These are phyloP conservation scores for Lachnellula suecica DNA, from an alignment of 2,329 filamentous ascomycete genomes.

Conservation along the genomic window DNA sequence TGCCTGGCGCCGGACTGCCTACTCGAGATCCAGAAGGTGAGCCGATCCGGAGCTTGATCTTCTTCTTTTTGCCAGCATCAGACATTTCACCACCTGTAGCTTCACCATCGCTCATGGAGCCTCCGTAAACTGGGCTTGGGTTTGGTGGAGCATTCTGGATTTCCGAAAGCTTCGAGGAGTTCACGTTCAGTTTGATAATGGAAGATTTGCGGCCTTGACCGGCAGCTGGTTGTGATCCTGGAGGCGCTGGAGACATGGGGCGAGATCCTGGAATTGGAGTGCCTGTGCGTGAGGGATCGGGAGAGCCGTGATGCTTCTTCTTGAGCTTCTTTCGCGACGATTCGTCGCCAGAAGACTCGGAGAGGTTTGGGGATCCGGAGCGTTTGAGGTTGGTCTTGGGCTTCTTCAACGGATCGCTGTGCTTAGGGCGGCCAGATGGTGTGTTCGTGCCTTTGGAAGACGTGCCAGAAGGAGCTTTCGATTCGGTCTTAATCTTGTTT, in stretches of 20 bases:
- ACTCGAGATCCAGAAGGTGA: constrained; percentile 58
- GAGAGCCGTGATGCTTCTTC: constrained; percentile 59
- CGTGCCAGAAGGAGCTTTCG: constrained; percentile 44
- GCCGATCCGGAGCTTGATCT: constrained; percentile 50
- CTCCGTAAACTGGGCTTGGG: constrained; percentile 40
- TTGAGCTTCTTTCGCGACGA: constrained; percentile 78
- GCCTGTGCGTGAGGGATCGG: constrained; percentile 51
- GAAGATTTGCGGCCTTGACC: constrained; percentile 30
- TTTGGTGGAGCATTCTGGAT: constrained; percentile 27
- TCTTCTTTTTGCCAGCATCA: constrained; percentile 59
- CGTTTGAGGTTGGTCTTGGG: constrained; percentile 68
- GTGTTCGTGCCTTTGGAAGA: constrained; percentile 72
- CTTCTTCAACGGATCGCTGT: constrained; percentile 50
- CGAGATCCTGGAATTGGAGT: constrained; percentile 50
- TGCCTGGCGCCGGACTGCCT: constrained; percentile 51
- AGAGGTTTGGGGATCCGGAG: constrained; percentile 80
- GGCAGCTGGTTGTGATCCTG: constrained; percentile 17
- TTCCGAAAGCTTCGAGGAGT: constrained; percentile 30
- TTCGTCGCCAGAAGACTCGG: constrained; percentile 87
- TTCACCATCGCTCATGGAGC: constrained; percentile 71
- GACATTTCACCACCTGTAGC: constrained; percentile 68
- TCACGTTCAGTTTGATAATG: constrained; percentile 28
- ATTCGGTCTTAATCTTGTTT: constrained; percentile 47
- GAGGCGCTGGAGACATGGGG: constrained; percentile 26
- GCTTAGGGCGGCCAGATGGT: constrained; percentile 57